Evolutionary conservation across 2,329 filamentous ascomycete genomes (phyloP).

Genomic region (Fonsecaea pedrosoi): DNA sequence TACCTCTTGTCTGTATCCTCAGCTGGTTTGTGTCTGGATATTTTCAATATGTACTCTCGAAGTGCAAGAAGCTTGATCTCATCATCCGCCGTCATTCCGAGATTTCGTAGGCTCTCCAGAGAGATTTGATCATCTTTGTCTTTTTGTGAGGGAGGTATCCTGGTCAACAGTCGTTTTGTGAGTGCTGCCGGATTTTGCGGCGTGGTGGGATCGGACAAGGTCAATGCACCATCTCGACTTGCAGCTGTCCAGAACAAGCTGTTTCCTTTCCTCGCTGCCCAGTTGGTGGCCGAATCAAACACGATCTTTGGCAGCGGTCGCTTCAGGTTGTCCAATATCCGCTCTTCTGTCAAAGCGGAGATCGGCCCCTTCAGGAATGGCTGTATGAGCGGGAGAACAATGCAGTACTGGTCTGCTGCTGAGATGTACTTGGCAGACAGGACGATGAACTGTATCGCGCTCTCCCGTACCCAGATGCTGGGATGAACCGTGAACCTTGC

Average conservation of each 20-base stretch:
- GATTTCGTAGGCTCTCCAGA: slow-evolving; percentile 81
- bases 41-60: slow-evolving; percentile 88
- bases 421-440: slow-evolving; percentile 77
- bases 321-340: slow-evolving; percentile 81
- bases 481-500: slow-evolving; percentile 90
- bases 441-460: slow-evolving; percentile 81
- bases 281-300: slow-evolving; percentile 83
- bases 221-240: slow-evolving; percentile 73
- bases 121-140: slow-evolving; percentile 95
- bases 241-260: slow-evolving; percentile 87
- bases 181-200: slow-evolving; percentile 56
- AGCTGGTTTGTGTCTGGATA: slow-evolving; percentile 73
- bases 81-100: slow-evolving; percentile 81
- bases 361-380: slow-evolving; percentile 81
- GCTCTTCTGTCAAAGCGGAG: slow-evolving; percentile 72
- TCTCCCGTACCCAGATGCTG: slow-evolving; percentile 93
- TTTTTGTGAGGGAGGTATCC: slow-evolving; percentile 55
- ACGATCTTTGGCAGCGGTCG: slow-evolving; percentile 78
- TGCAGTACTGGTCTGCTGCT: slow-evolving; percentile 80
- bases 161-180: slow-evolving; percentile 62
- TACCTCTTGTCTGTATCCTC: slow-evolving; percentile 52
- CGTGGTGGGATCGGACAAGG: slow-evolving; percentile 65
- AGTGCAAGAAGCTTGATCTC: slow-evolving; percentile 87
- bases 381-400: slow-evolving; percentile 78
- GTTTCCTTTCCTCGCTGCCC: slow-evolving; percentile 81